Percentiles rank a stretch among this genome's conserved stretches.
Conservation (phyloP, 768 basidiomycete species). For the Chiua virens region DNA sequence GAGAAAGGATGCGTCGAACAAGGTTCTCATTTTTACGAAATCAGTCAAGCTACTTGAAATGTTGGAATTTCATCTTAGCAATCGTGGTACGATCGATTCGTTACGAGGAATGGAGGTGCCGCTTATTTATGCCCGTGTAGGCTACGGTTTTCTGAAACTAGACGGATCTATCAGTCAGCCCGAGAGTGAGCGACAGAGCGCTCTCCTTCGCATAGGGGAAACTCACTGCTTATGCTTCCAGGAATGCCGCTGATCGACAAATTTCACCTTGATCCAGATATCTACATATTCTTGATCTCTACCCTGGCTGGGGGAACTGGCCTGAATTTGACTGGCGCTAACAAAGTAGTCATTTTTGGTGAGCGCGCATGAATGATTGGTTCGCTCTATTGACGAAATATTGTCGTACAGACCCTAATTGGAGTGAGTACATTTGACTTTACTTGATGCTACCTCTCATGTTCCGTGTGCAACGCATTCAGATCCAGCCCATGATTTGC, state of each 20-base stretch:
- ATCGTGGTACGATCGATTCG: slow-evolving; percentile 38
- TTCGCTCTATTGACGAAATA: neutral
- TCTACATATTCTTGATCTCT: slow-evolving; percentile 86
- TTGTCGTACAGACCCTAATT: slow-evolving; percentile 71
- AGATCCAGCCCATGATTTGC: slow-evolving; percentile 96
- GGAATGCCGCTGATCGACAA: slow-evolving; percentile 86
- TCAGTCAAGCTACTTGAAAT: slow-evolving; percentile 88
- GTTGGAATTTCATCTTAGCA: slow-evolving; percentile 73
- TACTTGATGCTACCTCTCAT: neutral
- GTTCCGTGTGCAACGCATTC: neutral
- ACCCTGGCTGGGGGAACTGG: slow-evolving; percentile 92
- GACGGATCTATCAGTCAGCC: slow-evolving; percentile 73
- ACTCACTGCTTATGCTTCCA: slow-evolving; percentile 26
- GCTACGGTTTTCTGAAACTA: slow-evolving; percentile 66
- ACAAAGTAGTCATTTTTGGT: slow-evolving; percentile 93
- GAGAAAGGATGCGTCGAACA: slow-evolving; percentile 68
- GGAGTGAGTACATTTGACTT: slow-evolving; percentile 67
- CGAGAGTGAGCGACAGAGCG: slow-evolving; percentile 52
- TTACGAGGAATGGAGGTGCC: neutral
- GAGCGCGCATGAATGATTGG: slow-evolving; percentile 19
- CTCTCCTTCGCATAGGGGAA: neutral
- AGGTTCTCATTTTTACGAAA: slow-evolving; percentile 93
- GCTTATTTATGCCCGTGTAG: slow-evolving; percentile 25
- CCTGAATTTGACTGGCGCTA: slow-evolving; percentile 87
- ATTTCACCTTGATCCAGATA: slow-evolving; percentile 71